Evolutionary conservation across 352 stramenopile genomes (phyloP).

Genomic region (Lagenidium sp.): DNA sequence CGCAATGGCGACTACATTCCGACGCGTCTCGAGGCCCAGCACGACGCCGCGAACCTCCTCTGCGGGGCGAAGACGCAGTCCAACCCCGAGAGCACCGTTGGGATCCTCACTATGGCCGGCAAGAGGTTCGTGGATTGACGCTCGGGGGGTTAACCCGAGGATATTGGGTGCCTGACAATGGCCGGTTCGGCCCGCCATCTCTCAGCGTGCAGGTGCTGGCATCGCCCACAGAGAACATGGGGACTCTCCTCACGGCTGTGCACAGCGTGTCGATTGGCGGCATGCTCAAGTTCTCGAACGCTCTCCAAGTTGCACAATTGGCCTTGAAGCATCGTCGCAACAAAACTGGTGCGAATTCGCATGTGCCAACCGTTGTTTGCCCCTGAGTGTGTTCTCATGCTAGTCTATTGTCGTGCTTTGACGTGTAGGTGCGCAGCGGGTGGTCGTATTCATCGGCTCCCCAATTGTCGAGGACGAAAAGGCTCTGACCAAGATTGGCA

Average conservation of each 20-base stretch:
- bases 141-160: too few relatives aligned
- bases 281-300: slow-evolving; percentile 91
- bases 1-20: slow-evolving; percentile 99
- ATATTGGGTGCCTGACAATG: too few relatives aligned
- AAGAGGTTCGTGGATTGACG: slow-evolving; percentile 61
- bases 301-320: slow-evolving; percentile 95
- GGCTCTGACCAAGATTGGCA: slow-evolving; percentile 92
- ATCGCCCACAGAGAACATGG: slow-evolving; percentile 97
- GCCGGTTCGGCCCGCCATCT: too few relatives aligned
- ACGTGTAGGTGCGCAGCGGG: slow-evolving; percentile 50
- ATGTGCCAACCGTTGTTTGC: too few relatives aligned
- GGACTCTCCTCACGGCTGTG: slow-evolving; percentile 93
- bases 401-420: too few relatives aligned
- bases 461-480: slow-evolving; percentile 90
- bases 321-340: slow-evolving; percentile 98
- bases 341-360: slow-evolving; percentile 89
- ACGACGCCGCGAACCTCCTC: slow-evolving; percentile 97
- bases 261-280: slow-evolving; percentile 89
- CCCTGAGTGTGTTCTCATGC: too few relatives aligned
- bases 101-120: slow-evolving; percentile 93
- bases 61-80: slow-evolving; percentile 95
- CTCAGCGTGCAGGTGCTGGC: slow-evolving; percentile 90
- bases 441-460: slow-evolving; percentile 97
- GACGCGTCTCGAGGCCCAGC: slow-evolving; percentile 95
- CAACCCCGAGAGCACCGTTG: slow-evolving; percentile 98